Conservation (phyloP, 331 rosid genomes). For the Cydonia oblonga region DNA sequence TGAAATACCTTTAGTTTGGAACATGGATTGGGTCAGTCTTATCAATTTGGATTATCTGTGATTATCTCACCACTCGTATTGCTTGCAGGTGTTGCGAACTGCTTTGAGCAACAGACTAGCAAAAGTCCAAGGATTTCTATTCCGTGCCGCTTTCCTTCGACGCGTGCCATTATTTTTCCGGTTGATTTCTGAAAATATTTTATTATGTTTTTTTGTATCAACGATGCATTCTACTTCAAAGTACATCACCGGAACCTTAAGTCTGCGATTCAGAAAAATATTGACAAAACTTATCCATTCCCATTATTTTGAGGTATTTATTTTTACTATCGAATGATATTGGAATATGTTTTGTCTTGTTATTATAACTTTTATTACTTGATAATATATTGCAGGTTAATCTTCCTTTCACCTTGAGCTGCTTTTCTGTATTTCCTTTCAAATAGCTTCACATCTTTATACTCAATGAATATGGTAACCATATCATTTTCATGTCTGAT, state of each 20-base stretch:
- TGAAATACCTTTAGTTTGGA: background rate
- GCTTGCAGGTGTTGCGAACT: slow-evolving; percentile 75
- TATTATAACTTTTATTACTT: background rate
- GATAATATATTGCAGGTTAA: background rate
- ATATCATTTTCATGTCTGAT: background rate
- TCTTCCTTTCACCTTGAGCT: background rate
- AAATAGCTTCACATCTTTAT: background rate
- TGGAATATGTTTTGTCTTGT: background rate
- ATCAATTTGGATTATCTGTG: background rate
- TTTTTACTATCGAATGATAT: slow-evolving; percentile 3
- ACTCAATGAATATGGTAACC: background rate
- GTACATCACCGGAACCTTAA: slow-evolving; percentile 79
- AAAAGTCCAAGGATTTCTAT: slow-evolving; percentile 96
- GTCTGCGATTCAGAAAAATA: slow-evolving; percentile 86
- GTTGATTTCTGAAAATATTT: slow-evolving; percentile 77
- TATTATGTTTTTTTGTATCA: slow-evolving; percentile 80
- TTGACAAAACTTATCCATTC: slow-evolving; percentile 80
- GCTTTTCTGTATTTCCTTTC: background rate
- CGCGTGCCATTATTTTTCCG: slow-evolving; percentile 82
- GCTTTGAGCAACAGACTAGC: slow-evolving; percentile 96
- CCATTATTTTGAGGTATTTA: slow-evolving; percentile 84
- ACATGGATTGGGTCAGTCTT: background rate
- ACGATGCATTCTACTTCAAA: slow-evolving; percentile 81
- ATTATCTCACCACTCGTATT: slow-evolving; percentile 1
- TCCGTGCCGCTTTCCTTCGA: slow-evolving; percentile 97